These are phyloP conservation scores for Rutstroemia sp. DNA, from an alignment of 2,329 filamentous ascomycete species.

Conservation along the genomic window DNA sequence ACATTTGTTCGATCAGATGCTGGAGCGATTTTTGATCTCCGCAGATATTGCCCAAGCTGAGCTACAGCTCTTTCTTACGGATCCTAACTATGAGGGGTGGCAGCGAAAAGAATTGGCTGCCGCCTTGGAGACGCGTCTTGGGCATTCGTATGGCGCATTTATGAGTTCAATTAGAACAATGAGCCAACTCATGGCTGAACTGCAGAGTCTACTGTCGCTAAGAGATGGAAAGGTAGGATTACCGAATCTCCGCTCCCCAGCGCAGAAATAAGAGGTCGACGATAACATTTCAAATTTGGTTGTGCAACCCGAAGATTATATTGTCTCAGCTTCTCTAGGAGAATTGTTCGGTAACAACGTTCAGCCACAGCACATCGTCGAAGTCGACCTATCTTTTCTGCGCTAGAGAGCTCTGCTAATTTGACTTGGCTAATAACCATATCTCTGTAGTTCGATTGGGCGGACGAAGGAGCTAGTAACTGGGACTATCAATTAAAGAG, in stretches of 20 bases:
- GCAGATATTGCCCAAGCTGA: conserved; percentile 18
- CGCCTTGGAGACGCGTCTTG: conserved; percentile 13
- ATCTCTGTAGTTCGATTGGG: conserved; percentile 20
- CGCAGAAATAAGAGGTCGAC: too few species aligned
- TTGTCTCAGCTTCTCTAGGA: too few species aligned
- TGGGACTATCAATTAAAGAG: conserved; percentile 23
- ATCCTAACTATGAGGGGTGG: conserved; percentile 18
- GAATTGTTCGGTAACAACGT: too few species aligned
- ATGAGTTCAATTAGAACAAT: conserved; percentile 18
- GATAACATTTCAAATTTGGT: too few species aligned
- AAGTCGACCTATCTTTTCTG: too few species aligned
- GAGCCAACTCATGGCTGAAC: conserved; percentile 13
- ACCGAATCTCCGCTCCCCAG: not conserved
- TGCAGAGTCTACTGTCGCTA: conserved; percentile 16
- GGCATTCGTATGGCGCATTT: conserved; percentile 14
- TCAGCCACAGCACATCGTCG: too few species aligned
- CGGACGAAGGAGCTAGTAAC: conserved; percentile 13
- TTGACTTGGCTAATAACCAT: not conserved
- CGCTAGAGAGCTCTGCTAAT: not conserved
- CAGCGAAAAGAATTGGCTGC: conserved; percentile 11
- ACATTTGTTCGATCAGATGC: conserved; percentile 17
- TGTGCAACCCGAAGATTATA: too few species aligned
- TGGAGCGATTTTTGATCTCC: conserved; percentile 17
- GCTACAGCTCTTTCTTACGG: conserved; percentile 15
- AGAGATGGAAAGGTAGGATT: conserved; percentile 20